Conservation (phyloP, 208 protist species). For the Wallacemonas sp. region DNA sequence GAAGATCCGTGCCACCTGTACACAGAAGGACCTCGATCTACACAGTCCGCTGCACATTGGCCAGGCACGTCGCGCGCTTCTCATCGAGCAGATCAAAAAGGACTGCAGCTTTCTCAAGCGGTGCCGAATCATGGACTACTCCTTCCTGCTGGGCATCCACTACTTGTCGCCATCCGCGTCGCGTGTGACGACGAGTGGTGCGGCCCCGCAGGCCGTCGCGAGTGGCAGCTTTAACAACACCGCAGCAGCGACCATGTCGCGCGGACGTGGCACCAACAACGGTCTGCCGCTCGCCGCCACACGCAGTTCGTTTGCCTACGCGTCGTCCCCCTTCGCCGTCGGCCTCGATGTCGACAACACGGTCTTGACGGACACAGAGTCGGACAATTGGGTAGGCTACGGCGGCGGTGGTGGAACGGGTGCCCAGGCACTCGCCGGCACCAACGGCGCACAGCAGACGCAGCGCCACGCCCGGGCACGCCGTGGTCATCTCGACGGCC, state of each 20-base stretch:
- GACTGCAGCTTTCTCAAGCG: slow-evolving; percentile 89
- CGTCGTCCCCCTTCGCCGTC: background rate
- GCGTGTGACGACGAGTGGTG: background rate
- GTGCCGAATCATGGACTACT: slow-evolving; percentile 94
- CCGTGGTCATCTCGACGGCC: slow-evolving; percentile 32
- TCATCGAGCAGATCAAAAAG: slow-evolving; percentile 86
- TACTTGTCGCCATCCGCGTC: background rate
- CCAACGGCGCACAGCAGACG: background rate
- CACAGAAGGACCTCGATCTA: slow-evolving; percentile 93
- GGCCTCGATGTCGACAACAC: background rate
- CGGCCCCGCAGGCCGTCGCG: background rate
- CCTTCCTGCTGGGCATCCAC: slow-evolving; percentile 91
- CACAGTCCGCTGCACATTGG: slow-evolving; percentile 79
- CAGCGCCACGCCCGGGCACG: background rate
- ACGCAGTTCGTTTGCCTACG: background rate
- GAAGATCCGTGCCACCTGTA: slow-evolving; percentile 77
- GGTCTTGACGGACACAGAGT: background rate
- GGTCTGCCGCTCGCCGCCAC: background rate
- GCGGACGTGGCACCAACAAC: background rate
- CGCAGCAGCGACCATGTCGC: background rate
- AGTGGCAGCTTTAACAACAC: slow-evolving; percentile 5
- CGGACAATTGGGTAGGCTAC: background rate
- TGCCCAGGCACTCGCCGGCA: background rate
- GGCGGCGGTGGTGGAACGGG: no score
- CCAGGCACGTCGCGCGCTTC: slow-evolving; percentile 38